Base-by-base conservation (phyloP, 306 rosid genomes). In the Fragaria ananassa region DNA sequence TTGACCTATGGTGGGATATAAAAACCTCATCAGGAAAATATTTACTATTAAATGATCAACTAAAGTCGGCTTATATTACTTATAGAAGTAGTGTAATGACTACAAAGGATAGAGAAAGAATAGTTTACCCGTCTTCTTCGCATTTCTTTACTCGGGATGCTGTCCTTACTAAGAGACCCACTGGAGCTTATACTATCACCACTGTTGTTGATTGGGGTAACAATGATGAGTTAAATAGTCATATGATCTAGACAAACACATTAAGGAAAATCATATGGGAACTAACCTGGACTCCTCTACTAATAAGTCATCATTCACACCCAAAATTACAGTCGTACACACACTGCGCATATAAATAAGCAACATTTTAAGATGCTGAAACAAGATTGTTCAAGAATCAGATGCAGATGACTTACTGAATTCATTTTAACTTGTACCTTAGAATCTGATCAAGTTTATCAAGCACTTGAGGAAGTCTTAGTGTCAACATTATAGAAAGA, bases 361-460 rank as follows among this genome's bases (percentile, higher is more conserved):
- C 46, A 84, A 57, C 67, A 73, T n/a, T 41, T 42, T 21, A 54
- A 76, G 58, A 78, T 54, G 79, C 31, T 71, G 5, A 72, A 54
- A 17, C 65, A 12, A 54, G 75, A 29, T 80, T 79, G 81, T 27
- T 42, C 29, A 31, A 46, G 61, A 54, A 80, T n/a, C 34, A 72
- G 50, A 54, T 68, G 75, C 54, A 75, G 70, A 70, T 25, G 68
- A 54, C 34, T 58, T 21, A 68, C 27, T 2, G 71, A 72, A 63
- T 83, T 74, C 67, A 72, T 78, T 75, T 41, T 74, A 69, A 68
- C 50, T 68, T 79, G 56, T 88, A 94, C 98, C 97, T 92, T 81
- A 95, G 85, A 71, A 95, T 92, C 84, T 83, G 98, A 88, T 95
- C 98, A 46, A 95, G 93, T 83, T 92, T 92, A 83, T 89, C 93